Base-by-base conservation (phyloP, 2,329 filamentous ascomycete species). In the Epichloe festucae region DNA sequence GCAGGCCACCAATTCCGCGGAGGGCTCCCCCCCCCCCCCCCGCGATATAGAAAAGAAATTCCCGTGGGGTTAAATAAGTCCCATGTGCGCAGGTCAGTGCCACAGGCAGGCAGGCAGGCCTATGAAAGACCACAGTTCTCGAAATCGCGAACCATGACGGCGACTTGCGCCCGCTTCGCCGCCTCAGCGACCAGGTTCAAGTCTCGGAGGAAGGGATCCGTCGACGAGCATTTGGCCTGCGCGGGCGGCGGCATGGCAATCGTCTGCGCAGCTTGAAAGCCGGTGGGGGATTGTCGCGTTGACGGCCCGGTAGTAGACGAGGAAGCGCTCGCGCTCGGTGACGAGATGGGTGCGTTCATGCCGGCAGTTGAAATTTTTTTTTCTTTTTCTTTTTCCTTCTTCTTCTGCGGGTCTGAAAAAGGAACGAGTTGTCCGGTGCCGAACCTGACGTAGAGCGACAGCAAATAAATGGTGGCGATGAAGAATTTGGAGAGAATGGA, bases 91-190 rank as follows among this genome's bases (percentile, higher is more conserved):
- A 10, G 27, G 27, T 4, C 27, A 31, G 27, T 31, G 8, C 27
- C 27, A 31, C 12, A 15, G 5, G 5, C 4, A 14, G 21, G 8
- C 36, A 14, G 23, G 8, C 36, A 39, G 12, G 40, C 40, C 48
- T 51, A 53, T 42, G 38, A 78, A 46, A 89, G 68, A 50, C 78
- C 80, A 62, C 86, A 77, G 56, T 82, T 79, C 62, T 88, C 89
- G 63, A 97, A 77, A 67, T 96, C 91, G 55, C 90, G 78, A 75
- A 90, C 86, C 65, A 96, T 73, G 62, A 89, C 82, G 42, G 88
- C 88, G 75, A 96, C 87, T 69, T 96, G 89, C 10, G 91, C 91
- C 42, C 90, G 77, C 70, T 95, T 95, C 43, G 89, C 91, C 2
- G 91, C 91, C 73, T 97, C 91, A 38, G 90, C 90, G 42, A 96